phyloP scores from a whole-genome alignment of 2,329 filamentous ascomycete species.

The Colletotrichum theobromicola region DNA sequence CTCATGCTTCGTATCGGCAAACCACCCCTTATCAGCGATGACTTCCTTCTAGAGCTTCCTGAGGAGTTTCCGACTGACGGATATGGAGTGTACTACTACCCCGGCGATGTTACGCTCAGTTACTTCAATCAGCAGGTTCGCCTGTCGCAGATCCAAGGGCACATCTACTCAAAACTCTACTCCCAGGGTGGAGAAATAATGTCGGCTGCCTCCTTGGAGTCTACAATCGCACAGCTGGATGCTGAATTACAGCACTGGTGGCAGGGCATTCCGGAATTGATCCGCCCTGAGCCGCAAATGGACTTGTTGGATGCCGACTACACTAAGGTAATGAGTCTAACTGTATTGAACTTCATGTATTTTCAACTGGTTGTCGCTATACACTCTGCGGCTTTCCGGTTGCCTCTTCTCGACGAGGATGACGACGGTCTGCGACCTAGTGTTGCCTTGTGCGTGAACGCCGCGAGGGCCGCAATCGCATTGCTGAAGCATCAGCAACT shows the following conservation, averaged over 20 bases:
- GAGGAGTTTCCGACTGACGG: constrained; percentile 3
- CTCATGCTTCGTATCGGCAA: constrained; percentile 14
- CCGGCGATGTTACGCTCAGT: constrained; percentile 1
- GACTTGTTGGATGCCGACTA: constrained; percentile 10
- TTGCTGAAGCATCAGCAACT: constrained; percentile 1
- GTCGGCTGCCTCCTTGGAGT: neutral
- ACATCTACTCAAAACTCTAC: neutral
- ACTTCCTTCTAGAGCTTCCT: constrained; percentile 11
- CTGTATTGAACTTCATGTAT: constrained; percentile 10
- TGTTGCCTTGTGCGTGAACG: constrained; percentile 3
- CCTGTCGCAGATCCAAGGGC: constrained; percentile 4
- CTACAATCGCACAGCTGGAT: neutral
- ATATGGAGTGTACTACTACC: constrained; percentile 10
- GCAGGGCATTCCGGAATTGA: constrained; percentile 3
- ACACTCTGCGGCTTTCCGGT: constrained; percentile 4
- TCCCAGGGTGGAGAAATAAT: neutral
- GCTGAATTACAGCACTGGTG: constrained; percentile 8
- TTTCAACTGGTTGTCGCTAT: constrained; percentile 16
- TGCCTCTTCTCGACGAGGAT: neutral
- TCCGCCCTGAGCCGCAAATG: neutral
- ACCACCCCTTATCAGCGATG: constrained; percentile 10
- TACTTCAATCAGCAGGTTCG: constrained; percentile 14
- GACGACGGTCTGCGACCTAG: neutral
- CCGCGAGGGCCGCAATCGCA: constrained; percentile 5
- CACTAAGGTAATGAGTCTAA: neutral